Percentiles rank a stretch among this genome's conserved stretches.
Evolutionary conservation across 352 stramenopile genomes (phyloP).

Genomic region (Globisporangium barbulae): DNA sequence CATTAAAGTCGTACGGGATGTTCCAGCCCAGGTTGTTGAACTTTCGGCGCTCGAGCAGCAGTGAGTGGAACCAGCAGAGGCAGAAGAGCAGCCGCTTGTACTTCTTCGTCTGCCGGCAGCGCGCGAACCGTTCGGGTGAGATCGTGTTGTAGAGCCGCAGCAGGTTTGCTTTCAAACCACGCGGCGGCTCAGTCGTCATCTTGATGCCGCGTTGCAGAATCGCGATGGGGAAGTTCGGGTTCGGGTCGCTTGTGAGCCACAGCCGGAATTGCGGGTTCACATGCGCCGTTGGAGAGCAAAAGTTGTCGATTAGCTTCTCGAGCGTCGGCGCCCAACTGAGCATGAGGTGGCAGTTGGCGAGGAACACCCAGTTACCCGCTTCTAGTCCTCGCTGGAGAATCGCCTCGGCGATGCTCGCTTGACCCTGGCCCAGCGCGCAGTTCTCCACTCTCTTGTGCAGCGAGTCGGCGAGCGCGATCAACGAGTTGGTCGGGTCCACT

Average conservation of each 20-base stretch:
- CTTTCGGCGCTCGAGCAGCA: conserved; percentile 94
- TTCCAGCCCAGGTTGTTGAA: conserved; percentile 97
- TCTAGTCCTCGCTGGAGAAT: conserved; percentile 86
- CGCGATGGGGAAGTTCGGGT: conserved; percentile 94
- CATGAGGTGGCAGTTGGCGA: conserved; percentile 96
- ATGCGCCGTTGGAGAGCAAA: conserved; percentile 48
- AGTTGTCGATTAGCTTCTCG: conserved; percentile 93
- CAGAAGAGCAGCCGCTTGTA: conserved; percentile 94
- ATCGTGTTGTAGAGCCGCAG: conserved; percentile 94
- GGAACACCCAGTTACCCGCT: conserved; percentile 92
- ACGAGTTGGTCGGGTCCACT: conserved; percentile 92
- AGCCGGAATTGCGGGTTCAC: conserved; percentile 91
- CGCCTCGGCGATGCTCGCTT: conserved; percentile 88
- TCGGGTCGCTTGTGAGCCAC: conserved; percentile 93
- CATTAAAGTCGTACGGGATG: conserved; percentile 98
- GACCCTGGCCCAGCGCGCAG: conserved; percentile 92
- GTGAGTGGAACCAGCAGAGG: conserved; percentile 95
- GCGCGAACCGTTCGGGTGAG: conserved; percentile 79
- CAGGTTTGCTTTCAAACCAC: conserved; percentile 91
- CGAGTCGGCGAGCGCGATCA: conserved; percentile 83
- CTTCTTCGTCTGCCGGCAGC: conserved; percentile 83
- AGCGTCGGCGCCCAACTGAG: conserved; percentile 93
- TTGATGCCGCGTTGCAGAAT: conserved; percentile 95
- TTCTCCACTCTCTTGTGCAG: conserved; percentile 88
- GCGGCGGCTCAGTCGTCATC: conserved; percentile 95